Conservation (phyloP, 257 asterid species). For the Scutellaria barbata region DNA sequence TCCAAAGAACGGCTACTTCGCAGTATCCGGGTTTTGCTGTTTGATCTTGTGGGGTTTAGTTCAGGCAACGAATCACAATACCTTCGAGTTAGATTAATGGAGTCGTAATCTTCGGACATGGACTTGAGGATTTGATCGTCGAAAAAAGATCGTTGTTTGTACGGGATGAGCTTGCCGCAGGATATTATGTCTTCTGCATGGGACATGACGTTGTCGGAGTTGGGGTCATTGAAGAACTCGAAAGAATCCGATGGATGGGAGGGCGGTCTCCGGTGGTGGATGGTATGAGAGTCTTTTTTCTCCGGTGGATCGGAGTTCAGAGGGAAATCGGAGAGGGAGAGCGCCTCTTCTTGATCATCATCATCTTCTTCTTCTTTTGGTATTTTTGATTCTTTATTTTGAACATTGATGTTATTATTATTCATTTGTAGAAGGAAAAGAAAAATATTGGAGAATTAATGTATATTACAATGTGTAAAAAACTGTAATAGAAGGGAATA, state of each 20-base stretch:
- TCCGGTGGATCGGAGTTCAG: constrained; percentile 27
- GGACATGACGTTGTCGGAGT: constrained; percentile 38
- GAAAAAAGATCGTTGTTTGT: constrained; percentile 5
- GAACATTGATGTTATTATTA: constrained; percentile 9
- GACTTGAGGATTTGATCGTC: constrained; percentile 22
- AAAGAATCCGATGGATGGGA: constrained; percentile 56
- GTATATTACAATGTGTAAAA: constrained; percentile 20
- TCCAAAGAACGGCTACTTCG: constrained; percentile 58
- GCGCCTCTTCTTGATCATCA: constrained; percentile 42
- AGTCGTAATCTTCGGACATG: constrained; percentile 3
- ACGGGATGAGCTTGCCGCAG: constrained; percentile 63
- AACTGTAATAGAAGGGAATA: constrained; percentile 17
- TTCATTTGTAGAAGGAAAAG: constrained; percentile 31
- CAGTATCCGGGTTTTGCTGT: constrained; percentile 25
- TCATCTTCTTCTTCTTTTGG: not conserved
- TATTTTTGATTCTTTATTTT: not conserved
- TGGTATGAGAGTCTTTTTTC: not conserved
- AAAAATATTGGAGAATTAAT: not conserved
- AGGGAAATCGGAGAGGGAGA: constrained; percentile 48
- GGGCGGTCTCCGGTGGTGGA: constrained; percentile 34
- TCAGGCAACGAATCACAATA: constrained; percentile 48
- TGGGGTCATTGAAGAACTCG: constrained; percentile 54
- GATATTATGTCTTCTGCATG: constrained; percentile 74
- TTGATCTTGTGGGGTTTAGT: constrained; percentile 24
- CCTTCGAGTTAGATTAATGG: constrained; percentile 14